Percentiles rank a stretch among this genome's conserved stretches.
Conservation (phyloP, 352 stramenopile genomes). For the Pythium scleroteichum region DNA sequence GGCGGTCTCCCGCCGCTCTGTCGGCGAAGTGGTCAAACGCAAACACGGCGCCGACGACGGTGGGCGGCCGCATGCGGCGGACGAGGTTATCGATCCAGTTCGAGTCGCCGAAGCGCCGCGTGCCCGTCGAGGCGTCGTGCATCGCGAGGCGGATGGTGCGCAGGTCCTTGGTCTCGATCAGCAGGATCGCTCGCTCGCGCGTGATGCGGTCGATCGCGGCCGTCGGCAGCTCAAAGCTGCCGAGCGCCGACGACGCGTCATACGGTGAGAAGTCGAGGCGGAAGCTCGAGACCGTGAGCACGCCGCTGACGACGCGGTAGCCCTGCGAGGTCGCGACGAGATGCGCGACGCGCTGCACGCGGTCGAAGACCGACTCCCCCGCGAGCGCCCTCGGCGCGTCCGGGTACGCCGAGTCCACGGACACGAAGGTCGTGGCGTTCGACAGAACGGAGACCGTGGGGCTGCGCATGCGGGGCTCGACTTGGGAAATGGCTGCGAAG, state of each 20-base stretch:
- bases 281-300: slow-evolving; percentile 30
- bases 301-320: slow-evolving; percentile 77
- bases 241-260: slow-evolving; percentile 75
- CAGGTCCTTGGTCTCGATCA: slow-evolving; percentile 75
- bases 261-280: slow-evolving; percentile 30
- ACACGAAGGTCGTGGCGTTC: too few species aligned
- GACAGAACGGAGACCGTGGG: too few species aligned
- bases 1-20: slow-evolving; percentile 41
- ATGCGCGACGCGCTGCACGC: slow-evolving; percentile 84
- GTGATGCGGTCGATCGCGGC: slow-evolving; percentile 74
- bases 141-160: slow-evolving; percentile 73
- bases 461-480: too few species aligned
- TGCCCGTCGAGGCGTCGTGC: slow-evolving; percentile 78
- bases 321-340: slow-evolving; percentile 82
- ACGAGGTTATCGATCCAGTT: slow-evolving; percentile 74
- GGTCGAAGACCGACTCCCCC: slow-evolving; percentile 70
- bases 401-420: too few species aligned
- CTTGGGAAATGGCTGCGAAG: too few species aligned
- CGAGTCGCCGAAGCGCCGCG: slow-evolving; percentile 77
- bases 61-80: slow-evolving; percentile 73
- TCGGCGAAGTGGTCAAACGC: slow-evolving; percentile 75
- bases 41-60: slow-evolving; percentile 64
- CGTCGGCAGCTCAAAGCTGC: slow-evolving; percentile 74
- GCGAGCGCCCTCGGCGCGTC: slow-evolving; percentile 28
- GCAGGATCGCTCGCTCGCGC: slow-evolving; percentile 68